A percentile compares a stretch with the other conserved stretches of the same genome.
phyloP scores from a whole-genome alignment of 805 yeast species.

The Candida andamanensis region DNA sequence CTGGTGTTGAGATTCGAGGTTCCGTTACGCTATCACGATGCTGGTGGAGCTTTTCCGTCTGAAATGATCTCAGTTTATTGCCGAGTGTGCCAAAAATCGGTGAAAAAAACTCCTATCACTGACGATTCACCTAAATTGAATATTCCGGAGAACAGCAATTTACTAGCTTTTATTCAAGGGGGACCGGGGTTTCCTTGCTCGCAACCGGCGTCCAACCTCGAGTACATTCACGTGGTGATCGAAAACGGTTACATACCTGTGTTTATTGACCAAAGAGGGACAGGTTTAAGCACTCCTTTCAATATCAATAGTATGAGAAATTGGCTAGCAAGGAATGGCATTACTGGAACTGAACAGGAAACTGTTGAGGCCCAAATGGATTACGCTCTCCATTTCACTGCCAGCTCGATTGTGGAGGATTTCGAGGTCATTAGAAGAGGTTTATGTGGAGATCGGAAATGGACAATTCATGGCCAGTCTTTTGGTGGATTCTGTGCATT shows the following conservation, averaged over 20 bases:
- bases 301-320: constrained; percentile 25
- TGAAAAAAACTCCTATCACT: no score
- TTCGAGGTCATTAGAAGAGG: constrained; percentile 40
- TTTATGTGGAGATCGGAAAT: constrained; percentile 33
- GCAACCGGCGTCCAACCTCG: constrained; percentile 32
- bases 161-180: constrained; percentile 45
- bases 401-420: constrained; percentile 49
- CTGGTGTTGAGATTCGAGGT: constrained; percentile 18
- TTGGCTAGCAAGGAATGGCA: no score
- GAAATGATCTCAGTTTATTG: no score
- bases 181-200: constrained; percentile 50
- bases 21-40: constrained; percentile 16
- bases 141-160: no score
- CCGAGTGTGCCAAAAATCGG: no score
- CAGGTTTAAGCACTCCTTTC: constrained; percentile 49
- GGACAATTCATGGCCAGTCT: constrained; percentile 54
- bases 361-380: constrained; percentile 27
- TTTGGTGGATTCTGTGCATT: constrained; percentile 51
- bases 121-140: no score
- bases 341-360: constrained; percentile 9
- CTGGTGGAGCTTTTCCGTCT: constrained; percentile 29
- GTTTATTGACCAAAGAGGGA: constrained; percentile 57
- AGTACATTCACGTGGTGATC: constrained; percentile 17
- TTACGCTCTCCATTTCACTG: constrained; percentile 44
- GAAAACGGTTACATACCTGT: constrained; percentile 41